phyloP scores from a whole-genome alignment of 495 filamentous ascomycete species.

The Penicillium herquei region DNA sequence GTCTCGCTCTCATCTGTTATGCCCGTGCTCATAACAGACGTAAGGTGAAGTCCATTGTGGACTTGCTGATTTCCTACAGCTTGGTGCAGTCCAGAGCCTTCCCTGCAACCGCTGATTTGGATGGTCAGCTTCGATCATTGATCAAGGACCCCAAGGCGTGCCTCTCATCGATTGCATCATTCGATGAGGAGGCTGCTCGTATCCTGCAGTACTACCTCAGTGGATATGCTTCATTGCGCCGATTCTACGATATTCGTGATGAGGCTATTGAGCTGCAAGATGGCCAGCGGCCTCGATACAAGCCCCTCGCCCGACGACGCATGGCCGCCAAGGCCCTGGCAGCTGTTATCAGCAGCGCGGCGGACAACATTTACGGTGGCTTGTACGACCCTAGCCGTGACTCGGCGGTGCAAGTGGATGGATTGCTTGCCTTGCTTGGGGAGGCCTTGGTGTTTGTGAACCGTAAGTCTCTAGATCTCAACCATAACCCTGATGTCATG shows the following conservation, averaged over 20 bases:
- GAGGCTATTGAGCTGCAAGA: slow-evolving; percentile 44
- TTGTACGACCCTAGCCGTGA: slow-evolving; percentile 76
- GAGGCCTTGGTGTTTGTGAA: slow-evolving; percentile 75
- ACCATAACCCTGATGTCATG: background rate
- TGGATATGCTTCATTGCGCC: slow-evolving; percentile 83
- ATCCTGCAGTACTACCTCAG: slow-evolving; percentile 80
- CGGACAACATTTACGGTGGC: slow-evolving; percentile 85
- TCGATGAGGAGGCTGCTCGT: slow-evolving; percentile 73
- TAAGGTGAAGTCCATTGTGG: slow-evolving; percentile 77
- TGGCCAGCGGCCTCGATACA: slow-evolving; percentile 42
- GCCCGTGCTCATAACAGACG: slow-evolving; percentile 69
- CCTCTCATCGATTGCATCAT: slow-evolving; percentile 59
- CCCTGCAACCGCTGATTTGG: slow-evolving; percentile 65
- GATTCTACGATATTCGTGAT: slow-evolving; percentile 85
- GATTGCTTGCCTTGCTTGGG: slow-evolving; percentile 76
- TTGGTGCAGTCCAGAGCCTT: slow-evolving; percentile 79
- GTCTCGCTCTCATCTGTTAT: slow-evolving; percentile 81
- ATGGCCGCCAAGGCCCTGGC: slow-evolving; percentile 70
- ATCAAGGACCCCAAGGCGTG: slow-evolving; percentile 65
- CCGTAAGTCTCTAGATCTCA: slow-evolving; percentile 40
- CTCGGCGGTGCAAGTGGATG: slow-evolving; percentile 80
- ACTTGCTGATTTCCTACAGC: slow-evolving; percentile 82
- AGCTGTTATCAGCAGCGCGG: slow-evolving; percentile 76
- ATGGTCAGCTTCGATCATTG: slow-evolving; percentile 62
- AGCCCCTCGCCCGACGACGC: slow-evolving; percentile 54